Evolutionary conservation across 176 grass and related monocot species (phyloP).

Genomic region (Olyra latifolia): DNA sequence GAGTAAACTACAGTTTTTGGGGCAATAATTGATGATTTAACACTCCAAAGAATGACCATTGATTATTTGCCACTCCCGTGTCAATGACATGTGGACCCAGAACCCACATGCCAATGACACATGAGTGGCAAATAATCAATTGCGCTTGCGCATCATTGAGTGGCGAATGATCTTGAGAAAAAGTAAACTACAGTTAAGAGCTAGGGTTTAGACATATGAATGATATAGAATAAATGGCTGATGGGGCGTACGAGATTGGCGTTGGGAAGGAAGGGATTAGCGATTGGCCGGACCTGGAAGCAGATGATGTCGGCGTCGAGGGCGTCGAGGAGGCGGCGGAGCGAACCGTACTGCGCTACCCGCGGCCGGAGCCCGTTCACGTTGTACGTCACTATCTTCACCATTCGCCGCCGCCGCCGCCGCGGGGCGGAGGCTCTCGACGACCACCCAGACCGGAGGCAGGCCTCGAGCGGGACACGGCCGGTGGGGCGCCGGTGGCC

Average conservation of each 20-base stretch:
- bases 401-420: slow-evolving; percentile 19
- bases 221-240: background rate
- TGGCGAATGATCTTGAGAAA: background rate
- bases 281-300: slow-evolving; percentile 59
- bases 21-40: too few relatives aligned
- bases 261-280: background rate
- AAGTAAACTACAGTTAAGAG: slow-evolving; percentile 18
- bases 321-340: slow-evolving; percentile 83
- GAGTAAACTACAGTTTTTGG: background rate
- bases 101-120: too few relatives aligned
- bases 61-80: too few relatives aligned
- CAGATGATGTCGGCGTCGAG: slow-evolving; percentile 95
- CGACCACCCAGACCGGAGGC: background rate
- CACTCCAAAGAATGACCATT: too few relatives aligned
- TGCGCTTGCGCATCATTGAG: background rate
- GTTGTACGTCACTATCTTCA: slow-evolving; percentile 97
- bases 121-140: too few relatives aligned
- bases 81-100: too few relatives aligned
- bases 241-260: background rate
- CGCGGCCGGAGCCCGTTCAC: slow-evolving; percentile 94
- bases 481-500: background rate
- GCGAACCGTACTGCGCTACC: slow-evolving; percentile 83
- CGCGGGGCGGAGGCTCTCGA: slow-evolving; percentile 33
- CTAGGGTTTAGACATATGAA: slow-evolving; percentile 38
- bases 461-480: slow-evolving; percentile 8